Conservation (phyloP, 306 rosid species). For the Styphnolobium japonicum region DNA sequence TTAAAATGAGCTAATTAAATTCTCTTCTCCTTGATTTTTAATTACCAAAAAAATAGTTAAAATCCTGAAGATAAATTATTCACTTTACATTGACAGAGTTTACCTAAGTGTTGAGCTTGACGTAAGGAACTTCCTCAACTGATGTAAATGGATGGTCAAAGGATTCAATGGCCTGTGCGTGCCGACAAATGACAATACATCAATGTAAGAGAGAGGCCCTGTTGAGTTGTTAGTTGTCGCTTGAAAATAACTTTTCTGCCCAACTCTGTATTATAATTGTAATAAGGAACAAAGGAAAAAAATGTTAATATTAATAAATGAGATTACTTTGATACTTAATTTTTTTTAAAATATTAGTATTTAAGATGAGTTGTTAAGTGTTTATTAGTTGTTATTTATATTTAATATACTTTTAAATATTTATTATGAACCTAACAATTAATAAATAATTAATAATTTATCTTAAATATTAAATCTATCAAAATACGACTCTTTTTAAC, state of each 20-base stretch:
- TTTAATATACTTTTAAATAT: too few relatives aligned
- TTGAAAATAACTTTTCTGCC: constrained; percentile 8
- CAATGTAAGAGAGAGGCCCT: not conserved
- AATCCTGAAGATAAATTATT: not conserved
- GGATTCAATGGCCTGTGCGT: constrained; percentile 26
- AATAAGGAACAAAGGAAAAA: not conserved
- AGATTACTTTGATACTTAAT: too few relatives aligned
- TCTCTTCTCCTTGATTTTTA: too few relatives aligned
- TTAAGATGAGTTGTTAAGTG: too few relatives aligned
- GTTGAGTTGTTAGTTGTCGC: constrained; percentile 7
- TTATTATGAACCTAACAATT: too few relatives aligned
- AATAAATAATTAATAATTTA: too few relatives aligned
- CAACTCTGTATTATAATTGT: not conserved
- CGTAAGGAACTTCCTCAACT: constrained; percentile 18
- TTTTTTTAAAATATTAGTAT: too few relatives aligned
- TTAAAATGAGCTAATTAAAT: too few relatives aligned
- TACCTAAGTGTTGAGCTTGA: not conserved
- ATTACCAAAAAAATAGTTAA: too few relatives aligned
- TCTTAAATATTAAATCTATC: too few relatives aligned
- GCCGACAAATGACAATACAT: constrained; percentile 43
- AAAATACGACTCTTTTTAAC: too few relatives aligned
- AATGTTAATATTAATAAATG: not conserved
- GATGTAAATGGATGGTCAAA: constrained; percentile 35
- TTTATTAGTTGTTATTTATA: too few relatives aligned
- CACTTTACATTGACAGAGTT: not conserved